Conservation (phyloP, 2,329 filamentous ascomycete species). For the Neurospora sp. region DNA sequence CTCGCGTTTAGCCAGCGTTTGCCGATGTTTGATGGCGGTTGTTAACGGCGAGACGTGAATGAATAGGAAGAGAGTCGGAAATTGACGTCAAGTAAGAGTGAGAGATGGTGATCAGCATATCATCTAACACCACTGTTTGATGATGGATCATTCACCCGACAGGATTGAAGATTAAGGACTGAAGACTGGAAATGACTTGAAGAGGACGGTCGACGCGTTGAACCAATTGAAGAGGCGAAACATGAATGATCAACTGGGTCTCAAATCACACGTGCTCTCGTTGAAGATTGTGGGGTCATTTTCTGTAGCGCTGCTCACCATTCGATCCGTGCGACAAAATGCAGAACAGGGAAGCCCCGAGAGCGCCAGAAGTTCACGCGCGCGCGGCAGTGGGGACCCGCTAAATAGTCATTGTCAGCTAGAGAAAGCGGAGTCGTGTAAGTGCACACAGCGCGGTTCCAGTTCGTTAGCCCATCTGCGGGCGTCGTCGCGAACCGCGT, state of each 20-base stretch:
- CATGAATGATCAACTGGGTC: not conserved
- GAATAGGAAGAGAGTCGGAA: too few relatives aligned
- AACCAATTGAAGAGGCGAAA: not conserved
- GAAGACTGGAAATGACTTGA: not conserved
- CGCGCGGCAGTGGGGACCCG: not conserved
- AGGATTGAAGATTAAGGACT: not conserved
- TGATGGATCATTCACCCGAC: not conserved
- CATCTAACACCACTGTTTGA: not conserved
- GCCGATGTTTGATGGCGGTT: not conserved
- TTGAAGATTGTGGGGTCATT: not conserved
- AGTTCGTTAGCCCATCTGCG: conserved; percentile 1
- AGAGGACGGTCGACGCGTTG: not conserved
- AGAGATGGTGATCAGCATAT: too few relatives aligned
- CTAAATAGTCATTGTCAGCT: not conserved
- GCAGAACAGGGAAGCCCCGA: conserved; percentile 1
- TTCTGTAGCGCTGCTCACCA: conserved; percentile 8
- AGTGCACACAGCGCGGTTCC: not conserved
- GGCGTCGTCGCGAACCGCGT: conserved; percentile 19
- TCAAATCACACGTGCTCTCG: not conserved
- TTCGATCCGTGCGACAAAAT: conserved; percentile 5
- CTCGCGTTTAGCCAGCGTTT: conserved; percentile 5
- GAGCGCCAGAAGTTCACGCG: not conserved
- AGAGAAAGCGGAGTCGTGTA: not conserved
- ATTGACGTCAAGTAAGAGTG: too few relatives aligned
- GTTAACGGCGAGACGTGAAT: too few relatives aligned